Percentiles rank a stretch among this genome's conserved stretches.
Evolutionary conservation across 768 basidiomycete genomes (phyloP).

Genomic region (Rhizopogon roseolus): DNA sequence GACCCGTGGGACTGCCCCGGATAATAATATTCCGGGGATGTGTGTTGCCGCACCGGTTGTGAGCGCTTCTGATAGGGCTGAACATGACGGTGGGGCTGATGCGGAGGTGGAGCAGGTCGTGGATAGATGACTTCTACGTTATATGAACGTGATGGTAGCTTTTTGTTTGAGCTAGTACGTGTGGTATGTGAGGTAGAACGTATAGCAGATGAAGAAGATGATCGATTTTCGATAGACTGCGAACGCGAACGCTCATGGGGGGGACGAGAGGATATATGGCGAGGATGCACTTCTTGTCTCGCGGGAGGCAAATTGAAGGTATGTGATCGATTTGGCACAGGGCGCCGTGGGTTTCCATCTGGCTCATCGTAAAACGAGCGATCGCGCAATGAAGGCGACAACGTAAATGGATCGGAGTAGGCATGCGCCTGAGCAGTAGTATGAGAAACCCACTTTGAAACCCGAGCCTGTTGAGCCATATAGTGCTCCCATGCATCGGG

Average conservation of each 20-base stretch:
- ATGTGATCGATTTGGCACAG: slow-evolving; percentile 4
- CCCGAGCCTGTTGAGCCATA: slow-evolving; percentile 41
- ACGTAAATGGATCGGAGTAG: slow-evolving; percentile 23
- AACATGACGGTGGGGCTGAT: background rate
- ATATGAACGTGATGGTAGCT: slow-evolving; percentile 14
- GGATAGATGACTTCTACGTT: slow-evolving; percentile 16
- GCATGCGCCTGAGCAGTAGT: slow-evolving; percentile 28
- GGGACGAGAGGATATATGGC: slow-evolving; percentile 16
- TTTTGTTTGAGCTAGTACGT: slow-evolving; percentile 8
- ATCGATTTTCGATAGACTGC: slow-evolving; percentile 10
- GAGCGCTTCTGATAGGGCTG: slow-evolving; percentile 18
- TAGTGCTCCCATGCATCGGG: slow-evolving; percentile 47
- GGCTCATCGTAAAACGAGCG: slow-evolving; percentile 22
- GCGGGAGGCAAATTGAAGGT: background rate
- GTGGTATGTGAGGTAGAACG: slow-evolving; percentile 15
- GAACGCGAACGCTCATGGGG: slow-evolving; percentile 16
- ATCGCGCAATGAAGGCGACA: slow-evolving; percentile 25
- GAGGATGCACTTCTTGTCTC: slow-evolving; percentile 16
- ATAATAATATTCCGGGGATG: slow-evolving; percentile 16
- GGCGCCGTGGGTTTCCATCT: background rate
- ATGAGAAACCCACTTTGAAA: slow-evolving; percentile 46
- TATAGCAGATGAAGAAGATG: background rate
- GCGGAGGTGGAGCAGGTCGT: background rate
- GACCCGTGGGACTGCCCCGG: slow-evolving; percentile 9
- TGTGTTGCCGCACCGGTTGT: slow-evolving; percentile 11